A percentile compares a stretch with the other conserved stretches of the same genome.
These are phyloP conservation scores for Aegilops tauschii DNA, from an alignment of 176 grass and related monocot species.

Conservation along the genomic window DNA sequence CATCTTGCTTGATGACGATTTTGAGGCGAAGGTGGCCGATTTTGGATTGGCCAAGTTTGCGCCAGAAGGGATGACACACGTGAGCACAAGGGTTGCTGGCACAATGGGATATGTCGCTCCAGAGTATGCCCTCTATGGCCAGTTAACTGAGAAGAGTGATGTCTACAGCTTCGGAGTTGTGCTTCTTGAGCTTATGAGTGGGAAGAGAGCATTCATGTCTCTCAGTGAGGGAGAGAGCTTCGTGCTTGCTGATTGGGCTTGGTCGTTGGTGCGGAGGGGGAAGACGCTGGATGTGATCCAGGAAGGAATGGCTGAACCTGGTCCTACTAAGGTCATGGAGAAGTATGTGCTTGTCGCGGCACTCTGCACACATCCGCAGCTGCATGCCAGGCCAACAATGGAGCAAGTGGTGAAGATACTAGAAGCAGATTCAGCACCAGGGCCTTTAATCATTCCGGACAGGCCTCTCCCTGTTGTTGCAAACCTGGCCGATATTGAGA, in stretches of 20 bases:
- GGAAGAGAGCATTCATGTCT: slow-evolving; percentile 77
- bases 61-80: slow-evolving; percentile 85
- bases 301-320: slow-evolving; percentile 77
- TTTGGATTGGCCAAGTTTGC: slow-evolving; percentile 94
- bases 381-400: slow-evolving; percentile 89
- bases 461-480: slow-evolving; percentile 60
- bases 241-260: slow-evolving; percentile 83
- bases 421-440: slow-evolving; percentile 59
- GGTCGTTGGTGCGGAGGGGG: slow-evolving; percentile 66
- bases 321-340: slow-evolving; percentile 67
- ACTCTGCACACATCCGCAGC: slow-evolving; percentile 82
- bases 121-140: slow-evolving; percentile 83
- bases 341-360: slow-evolving; percentile 73
- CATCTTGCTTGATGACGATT: slow-evolving; percentile 75
- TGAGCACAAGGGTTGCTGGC: slow-evolving; percentile 88
- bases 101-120: slow-evolving; percentile 92
- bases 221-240: slow-evolving; percentile 75
- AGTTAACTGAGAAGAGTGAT: slow-evolving; percentile 95
- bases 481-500: slow-evolving; percentile 74
- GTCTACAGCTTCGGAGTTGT: slow-evolving; percentile 86
- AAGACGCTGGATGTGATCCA: slow-evolving; percentile 68
- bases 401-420: slow-evolving; percentile 89
- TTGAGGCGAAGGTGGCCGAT: slow-evolving; percentile 87
- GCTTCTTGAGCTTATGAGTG: slow-evolving; percentile 89
- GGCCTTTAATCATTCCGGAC: slow-evolving; percentile 57